Evolutionary conservation across 2,329 filamentous ascomycete species (phyloP).

Genomic region (Huntiella abstrusa): DNA sequence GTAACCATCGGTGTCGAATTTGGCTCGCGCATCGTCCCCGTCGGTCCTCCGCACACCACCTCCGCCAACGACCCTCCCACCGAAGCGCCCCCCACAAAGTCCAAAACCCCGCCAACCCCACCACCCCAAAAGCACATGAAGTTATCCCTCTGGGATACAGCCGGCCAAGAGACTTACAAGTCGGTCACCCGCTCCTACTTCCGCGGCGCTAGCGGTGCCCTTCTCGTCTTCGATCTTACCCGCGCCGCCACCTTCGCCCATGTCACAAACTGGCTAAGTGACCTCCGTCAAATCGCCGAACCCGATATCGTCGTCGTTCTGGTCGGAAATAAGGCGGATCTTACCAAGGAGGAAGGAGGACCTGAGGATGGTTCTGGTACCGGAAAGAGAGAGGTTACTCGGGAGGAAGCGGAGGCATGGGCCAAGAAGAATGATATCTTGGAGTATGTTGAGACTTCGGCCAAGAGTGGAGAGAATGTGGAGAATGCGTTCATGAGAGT

Average conservation of each 20-base stretch:
- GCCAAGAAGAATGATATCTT: slow-evolving; percentile 68
- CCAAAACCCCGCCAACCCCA: slow-evolving; percentile 12
- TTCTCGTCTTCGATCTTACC: slow-evolving; percentile 91
- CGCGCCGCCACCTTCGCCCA: slow-evolving; percentile 69
- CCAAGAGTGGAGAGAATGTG: slow-evolving; percentile 87
- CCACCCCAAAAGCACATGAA: slow-evolving; percentile 64
- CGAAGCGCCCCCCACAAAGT: slow-evolving; percentile 31
- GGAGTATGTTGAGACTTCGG: slow-evolving; percentile 88
- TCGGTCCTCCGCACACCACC: slow-evolving; percentile 54
- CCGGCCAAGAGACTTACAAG: slow-evolving; percentile 94
- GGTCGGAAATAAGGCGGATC: slow-evolving; percentile 87
- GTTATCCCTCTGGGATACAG: slow-evolving; percentile 85
- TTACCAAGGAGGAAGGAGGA: slow-evolving; percentile 31
- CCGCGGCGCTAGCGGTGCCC: slow-evolving; percentile 49
- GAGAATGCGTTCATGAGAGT: slow-evolving; percentile 87
- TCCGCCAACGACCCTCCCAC: slow-evolving; percentile 17
- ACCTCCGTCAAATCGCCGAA: slow-evolving; percentile 86
- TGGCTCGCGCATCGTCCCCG: slow-evolving; percentile 78
- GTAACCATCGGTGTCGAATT: slow-evolving; percentile 96
- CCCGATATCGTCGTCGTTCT: slow-evolving; percentile 87
- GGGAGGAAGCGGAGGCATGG: slow-evolving; percentile 77
- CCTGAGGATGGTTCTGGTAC: not conserved
- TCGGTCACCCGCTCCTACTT: slow-evolving; percentile 90
- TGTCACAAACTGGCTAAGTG: slow-evolving; percentile 83
- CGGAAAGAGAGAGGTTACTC: slow-evolving; percentile 57